phyloP scores from a whole-genome alignment of 164 flowering plant genomes.

The Cinnamomum micranthum region DNA sequence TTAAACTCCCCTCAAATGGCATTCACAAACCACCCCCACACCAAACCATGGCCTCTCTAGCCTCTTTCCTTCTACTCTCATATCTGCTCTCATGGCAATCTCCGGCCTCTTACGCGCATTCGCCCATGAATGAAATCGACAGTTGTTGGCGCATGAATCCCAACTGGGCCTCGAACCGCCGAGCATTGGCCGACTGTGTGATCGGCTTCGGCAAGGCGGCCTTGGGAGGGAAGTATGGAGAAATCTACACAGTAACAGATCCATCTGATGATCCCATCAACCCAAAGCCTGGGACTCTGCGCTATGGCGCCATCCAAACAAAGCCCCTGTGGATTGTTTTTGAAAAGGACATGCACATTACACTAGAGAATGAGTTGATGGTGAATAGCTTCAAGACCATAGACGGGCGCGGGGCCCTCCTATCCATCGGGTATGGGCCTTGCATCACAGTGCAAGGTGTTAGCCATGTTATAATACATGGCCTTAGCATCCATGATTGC shows the following conservation, averaged over 20 bases:
- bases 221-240: not conserved
- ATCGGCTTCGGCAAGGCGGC: not conserved
- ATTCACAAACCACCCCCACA: not conserved
- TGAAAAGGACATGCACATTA: constrained; percentile 70
- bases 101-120: not conserved
- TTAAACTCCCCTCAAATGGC: not conserved
- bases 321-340: constrained; percentile 74
- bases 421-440: constrained; percentile 50
- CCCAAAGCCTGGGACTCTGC: constrained; percentile 55
- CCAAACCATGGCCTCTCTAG: not conserved
- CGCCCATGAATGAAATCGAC: not conserved
- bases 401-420: constrained; percentile 10
- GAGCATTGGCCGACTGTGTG: not conserved
- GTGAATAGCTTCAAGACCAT: constrained; percentile 69
- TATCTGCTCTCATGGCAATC: not conserved
- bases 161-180: not conserved
- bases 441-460: constrained; percentile 68
- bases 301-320: constrained; percentile 74
- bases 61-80: not conserved
- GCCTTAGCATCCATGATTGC: constrained; percentile 62
- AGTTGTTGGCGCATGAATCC: not conserved
- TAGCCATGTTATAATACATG: constrained; percentile 70
- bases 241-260: not conserved
- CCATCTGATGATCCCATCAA: constrained; percentile 1
- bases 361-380: constrained; percentile 61